phyloP scores from a whole-genome alignment of 495 filamentous ascomycete species.

The Hyaloscypha hepaticicola region DNA sequence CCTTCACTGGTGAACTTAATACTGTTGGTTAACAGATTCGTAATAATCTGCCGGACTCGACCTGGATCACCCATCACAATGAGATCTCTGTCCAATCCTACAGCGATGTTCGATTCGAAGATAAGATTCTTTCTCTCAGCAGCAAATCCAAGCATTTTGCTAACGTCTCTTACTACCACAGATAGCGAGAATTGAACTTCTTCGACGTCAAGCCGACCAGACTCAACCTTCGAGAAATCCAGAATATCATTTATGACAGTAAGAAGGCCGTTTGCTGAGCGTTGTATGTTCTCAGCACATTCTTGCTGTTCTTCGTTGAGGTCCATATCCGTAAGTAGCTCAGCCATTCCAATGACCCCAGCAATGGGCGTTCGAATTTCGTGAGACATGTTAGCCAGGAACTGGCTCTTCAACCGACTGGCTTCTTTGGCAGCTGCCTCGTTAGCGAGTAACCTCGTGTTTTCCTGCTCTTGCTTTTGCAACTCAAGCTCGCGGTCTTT shows the following conservation, averaged over 20 bases:
- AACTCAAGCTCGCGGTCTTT: slow-evolving; percentile 57
- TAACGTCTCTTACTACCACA: slow-evolving; percentile 63
- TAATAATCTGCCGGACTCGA: slow-evolving; percentile 77
- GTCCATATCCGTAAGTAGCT: slow-evolving; percentile 65
- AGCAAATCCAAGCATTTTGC: slow-evolving; percentile 60
- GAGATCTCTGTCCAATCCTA: slow-evolving; percentile 44
- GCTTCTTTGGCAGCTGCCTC: slow-evolving; percentile 69
- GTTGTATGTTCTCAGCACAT: slow-evolving; percentile 73
- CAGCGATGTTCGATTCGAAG: slow-evolving; percentile 50
- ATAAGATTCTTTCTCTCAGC: slow-evolving; percentile 58
- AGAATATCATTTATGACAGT: slow-evolving; percentile 90
- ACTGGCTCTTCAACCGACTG: slow-evolving; percentile 65
- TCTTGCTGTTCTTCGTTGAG: slow-evolving; percentile 69
- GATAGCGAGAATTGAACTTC: slow-evolving; percentile 77
- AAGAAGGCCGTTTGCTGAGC: slow-evolving; percentile 77
- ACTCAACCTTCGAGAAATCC: slow-evolving; percentile 86
- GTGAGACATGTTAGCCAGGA: slow-evolving; percentile 81
- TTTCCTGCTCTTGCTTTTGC: slow-evolving; percentile 58
- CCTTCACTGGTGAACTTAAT: slow-evolving; percentile 85
- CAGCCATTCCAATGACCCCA: slow-evolving; percentile 73
- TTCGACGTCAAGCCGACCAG: slow-evolving; percentile 70
- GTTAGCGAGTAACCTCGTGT: slow-evolving; percentile 59
- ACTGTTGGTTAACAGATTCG: slow-evolving; percentile 83
- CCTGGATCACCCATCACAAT: slow-evolving; percentile 73
- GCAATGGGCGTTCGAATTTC: slow-evolving; percentile 74